Conservation (phyloP, 2,329 filamentous ascomycete genomes). For the Trichoderma sp. region DNA sequence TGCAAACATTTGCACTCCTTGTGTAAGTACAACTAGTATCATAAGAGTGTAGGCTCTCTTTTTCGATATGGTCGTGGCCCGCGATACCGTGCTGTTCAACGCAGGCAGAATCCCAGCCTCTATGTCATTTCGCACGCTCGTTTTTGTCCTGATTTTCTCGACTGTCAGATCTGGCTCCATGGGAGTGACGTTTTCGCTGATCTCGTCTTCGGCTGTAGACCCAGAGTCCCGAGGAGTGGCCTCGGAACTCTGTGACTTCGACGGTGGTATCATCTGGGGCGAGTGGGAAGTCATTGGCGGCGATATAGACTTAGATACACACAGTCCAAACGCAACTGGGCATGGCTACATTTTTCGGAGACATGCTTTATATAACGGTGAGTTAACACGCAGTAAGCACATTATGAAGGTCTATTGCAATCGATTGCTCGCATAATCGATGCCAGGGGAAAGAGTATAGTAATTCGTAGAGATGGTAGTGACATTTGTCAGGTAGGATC, state of each 20-base stretch:
- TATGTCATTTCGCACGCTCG: neutral
- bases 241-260: neutral
- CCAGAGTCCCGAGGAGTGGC: neutral
- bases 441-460: neutral
- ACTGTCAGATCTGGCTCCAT: neutral
- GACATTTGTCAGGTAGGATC: neutral
- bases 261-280: neutral
- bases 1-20: slow-evolving; percentile 6
- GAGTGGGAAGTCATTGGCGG: neutral
- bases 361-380: too few species aligned
- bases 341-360: too few species aligned
- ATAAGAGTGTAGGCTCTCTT: slow-evolving; percentile 1
- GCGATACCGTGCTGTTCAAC: neutral
- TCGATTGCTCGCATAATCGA: neutral
- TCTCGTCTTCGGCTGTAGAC: neutral
- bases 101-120: neutral
- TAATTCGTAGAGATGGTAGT: neutral
- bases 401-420: neutral
- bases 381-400: too few species aligned
- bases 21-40: neutral
- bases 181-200: neutral
- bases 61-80: neutral
- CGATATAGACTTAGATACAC: too few species aligned
- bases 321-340: too few species aligned
- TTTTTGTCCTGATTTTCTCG: neutral